These are phyloP conservation scores for Volvariella surrecta DNA, from an alignment of 1,284 basidiomycete genomes.

Conservation along the genomic window DNA sequence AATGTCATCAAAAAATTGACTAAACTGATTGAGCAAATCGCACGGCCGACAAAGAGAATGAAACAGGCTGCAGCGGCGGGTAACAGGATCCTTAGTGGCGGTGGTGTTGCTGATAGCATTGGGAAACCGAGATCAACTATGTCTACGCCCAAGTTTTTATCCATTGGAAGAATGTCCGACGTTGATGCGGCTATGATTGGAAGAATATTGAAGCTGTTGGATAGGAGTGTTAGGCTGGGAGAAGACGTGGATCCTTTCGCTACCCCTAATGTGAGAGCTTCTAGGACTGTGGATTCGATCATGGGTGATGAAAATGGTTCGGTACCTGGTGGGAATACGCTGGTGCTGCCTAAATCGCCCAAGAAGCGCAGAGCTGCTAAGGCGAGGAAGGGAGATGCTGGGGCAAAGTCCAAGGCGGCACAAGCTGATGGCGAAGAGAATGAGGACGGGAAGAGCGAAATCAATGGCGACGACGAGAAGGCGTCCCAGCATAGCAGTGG, in stretches of 20 bases:
- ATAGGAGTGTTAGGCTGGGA: slow-evolving; percentile 65
- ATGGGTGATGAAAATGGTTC: neutral
- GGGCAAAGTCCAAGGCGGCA: slow-evolving; percentile 24
- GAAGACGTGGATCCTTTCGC: slow-evolving; percentile 69
- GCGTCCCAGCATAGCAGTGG: neutral
- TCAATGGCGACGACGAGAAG: slow-evolving; percentile 12
- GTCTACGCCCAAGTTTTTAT: slow-evolving; percentile 35
- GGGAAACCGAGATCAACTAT: slow-evolving; percentile 13
- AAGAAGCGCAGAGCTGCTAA: slow-evolving; percentile 31
- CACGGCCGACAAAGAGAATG: slow-evolving; percentile 54
- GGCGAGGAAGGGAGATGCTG: slow-evolving; percentile 25
- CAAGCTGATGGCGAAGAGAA: slow-evolving; percentile 24
- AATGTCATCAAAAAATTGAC: slow-evolving; percentile 60
- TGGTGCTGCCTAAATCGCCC: neutral
- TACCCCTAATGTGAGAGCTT: slow-evolving; percentile 12
- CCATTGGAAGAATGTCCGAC: slow-evolving; percentile 46
- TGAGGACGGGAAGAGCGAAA: slow-evolving; percentile 19
- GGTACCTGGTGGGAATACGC: too few relatives aligned
- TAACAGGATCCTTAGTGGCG: too few relatives aligned
- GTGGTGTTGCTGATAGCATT: too few relatives aligned
- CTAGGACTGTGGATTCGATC: slow-evolving; percentile 2
- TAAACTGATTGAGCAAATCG: slow-evolving; percentile 55
- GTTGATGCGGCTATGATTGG: slow-evolving; percentile 53
- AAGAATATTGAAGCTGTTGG: slow-evolving; percentile 67
- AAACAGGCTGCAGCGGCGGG: slow-evolving; percentile 31